A percentile compares a stretch with the other conserved stretches of the same genome.
These are phyloP conservation scores for baker's yeast (Saccharomyces cerevisiae) DNA, from an alignment of 805 yeast genomes.

Conservation along the genomic window DNA sequence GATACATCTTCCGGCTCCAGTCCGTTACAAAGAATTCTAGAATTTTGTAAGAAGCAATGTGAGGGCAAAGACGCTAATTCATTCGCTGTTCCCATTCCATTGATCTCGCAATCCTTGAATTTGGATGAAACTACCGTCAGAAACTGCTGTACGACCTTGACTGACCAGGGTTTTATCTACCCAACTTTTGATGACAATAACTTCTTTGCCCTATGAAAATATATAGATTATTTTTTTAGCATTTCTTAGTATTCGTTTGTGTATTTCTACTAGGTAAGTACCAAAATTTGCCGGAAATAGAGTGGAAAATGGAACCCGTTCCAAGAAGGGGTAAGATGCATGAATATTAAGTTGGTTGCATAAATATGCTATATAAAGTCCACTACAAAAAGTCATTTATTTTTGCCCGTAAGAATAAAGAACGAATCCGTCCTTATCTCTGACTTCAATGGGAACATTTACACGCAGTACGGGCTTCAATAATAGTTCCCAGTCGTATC, in stretches of 20 bases:
- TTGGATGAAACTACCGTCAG: slow-evolving; percentile 42
- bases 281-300: not conserved
- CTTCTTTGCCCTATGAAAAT: slow-evolving; percentile 40
- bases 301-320: not conserved
- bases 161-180: slow-evolving; percentile 62
- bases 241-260: not conserved
- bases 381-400: not conserved
- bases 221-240: not conserved
- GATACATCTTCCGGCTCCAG: slow-evolving; percentile 26
- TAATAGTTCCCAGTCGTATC: slow-evolving; percentile 34
- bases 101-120: slow-evolving; percentile 50
- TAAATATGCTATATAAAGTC: not conserved
- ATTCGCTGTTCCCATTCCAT: slow-evolving; percentile 67
- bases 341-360: not conserved
- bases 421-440: slow-evolving; percentile 35
- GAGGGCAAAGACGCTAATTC: slow-evolving; percentile 40
- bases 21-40: slow-evolving; percentile 38
- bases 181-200: slow-evolving; percentile 61
- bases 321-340: not conserved
- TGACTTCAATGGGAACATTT: slow-evolving; percentile 30
- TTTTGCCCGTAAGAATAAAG: slow-evolving; percentile 31
- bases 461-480: slow-evolving; percentile 31
- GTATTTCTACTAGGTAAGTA: not conserved
- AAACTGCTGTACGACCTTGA: slow-evolving; percentile 43
- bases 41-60: slow-evolving; percentile 41